Conservation (phyloP, 371 early-diverging fungal genomes). For the Mucor irregularis region DNA sequence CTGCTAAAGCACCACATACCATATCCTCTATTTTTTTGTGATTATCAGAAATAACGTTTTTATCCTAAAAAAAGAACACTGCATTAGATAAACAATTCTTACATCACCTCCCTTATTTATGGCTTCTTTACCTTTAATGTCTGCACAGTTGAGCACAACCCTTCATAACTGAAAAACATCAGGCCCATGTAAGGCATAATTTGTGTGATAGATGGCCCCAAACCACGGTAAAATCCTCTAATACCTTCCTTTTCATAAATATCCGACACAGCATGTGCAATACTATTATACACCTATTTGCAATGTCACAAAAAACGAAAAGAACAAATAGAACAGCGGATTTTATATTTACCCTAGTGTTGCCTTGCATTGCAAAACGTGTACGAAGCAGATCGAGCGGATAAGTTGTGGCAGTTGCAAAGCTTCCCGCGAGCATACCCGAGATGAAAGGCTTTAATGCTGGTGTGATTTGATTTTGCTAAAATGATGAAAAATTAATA, state of each 20-base stretch:
- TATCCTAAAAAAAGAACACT: slow-evolving; percentile 11
- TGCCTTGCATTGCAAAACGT: slow-evolving; percentile 81
- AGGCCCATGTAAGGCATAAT: slow-evolving; percentile 92
- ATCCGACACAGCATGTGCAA: slow-evolving; percentile 57
- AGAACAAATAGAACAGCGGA: not conserved
- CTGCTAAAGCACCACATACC: slow-evolving; percentile 78
- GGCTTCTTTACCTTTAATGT: slow-evolving; percentile 26
- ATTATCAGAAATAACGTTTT: slow-evolving; percentile 18
- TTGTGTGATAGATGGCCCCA: slow-evolving; percentile 76
- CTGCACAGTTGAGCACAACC: slow-evolving; percentile 35
- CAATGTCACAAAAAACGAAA: not conserved
- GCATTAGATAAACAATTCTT: not conserved
- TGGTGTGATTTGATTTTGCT: slow-evolving; percentile 22
- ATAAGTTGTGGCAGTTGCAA: slow-evolving; percentile 81
- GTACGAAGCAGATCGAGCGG: slow-evolving; percentile 92
- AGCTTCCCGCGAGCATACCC: slow-evolving; percentile 73
- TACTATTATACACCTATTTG: slow-evolving; percentile 55
- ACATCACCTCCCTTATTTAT: not conserved
- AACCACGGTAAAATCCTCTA: slow-evolving; percentile 82
- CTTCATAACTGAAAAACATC: slow-evolving; percentile 74
- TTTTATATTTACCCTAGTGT: slow-evolving; percentile 38
- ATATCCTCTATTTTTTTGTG: slow-evolving; percentile 51
- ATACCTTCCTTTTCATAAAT: slow-evolving; percentile 75
- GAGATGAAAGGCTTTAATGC: slow-evolving; percentile 53
- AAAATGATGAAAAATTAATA: not conserved